Evolutionary conservation across 306 rosid species (phyloP).

Genomic region (Vicia sativa): DNA sequence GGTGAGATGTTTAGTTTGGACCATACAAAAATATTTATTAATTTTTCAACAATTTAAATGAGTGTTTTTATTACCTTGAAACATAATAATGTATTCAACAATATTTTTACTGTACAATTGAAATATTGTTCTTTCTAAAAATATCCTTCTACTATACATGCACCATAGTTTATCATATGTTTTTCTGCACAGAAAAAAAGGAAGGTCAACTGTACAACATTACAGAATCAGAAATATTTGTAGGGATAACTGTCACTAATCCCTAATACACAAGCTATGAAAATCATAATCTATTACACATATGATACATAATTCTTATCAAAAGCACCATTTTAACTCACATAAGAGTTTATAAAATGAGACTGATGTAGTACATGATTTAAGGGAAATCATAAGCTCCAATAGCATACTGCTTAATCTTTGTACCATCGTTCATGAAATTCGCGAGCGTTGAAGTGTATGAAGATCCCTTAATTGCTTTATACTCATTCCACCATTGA

Average conservation of each 20-base stretch:
- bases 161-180: too few species aligned
- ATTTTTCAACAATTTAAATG: too few species aligned
- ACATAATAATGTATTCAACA: too few species aligned
- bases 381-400: constrained; percentile 41
- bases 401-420: constrained; percentile 17
- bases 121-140: background rate
- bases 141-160: background rate
- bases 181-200: too few species aligned
- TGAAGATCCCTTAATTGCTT: constrained; percentile 17
- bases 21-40: too few species aligned
- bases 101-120: too few species aligned
- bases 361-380: background rate
- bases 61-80: too few species aligned
- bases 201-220: too few species aligned
- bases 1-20: too few species aligned
- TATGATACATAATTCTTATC: too few species aligned
- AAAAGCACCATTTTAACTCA: too few species aligned
- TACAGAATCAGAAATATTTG: background rate
- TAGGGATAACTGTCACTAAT: background rate
- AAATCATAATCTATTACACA: background rate
- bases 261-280: background rate
- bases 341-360: too few species aligned
- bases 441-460: constrained; percentile 29
- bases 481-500: constrained; percentile 64
- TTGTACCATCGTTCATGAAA: constrained; percentile 38